Base-by-base conservation (phyloP, 2,329 filamentous ascomycete genomes). In the Colletotrichum tofieldiae region DNA sequence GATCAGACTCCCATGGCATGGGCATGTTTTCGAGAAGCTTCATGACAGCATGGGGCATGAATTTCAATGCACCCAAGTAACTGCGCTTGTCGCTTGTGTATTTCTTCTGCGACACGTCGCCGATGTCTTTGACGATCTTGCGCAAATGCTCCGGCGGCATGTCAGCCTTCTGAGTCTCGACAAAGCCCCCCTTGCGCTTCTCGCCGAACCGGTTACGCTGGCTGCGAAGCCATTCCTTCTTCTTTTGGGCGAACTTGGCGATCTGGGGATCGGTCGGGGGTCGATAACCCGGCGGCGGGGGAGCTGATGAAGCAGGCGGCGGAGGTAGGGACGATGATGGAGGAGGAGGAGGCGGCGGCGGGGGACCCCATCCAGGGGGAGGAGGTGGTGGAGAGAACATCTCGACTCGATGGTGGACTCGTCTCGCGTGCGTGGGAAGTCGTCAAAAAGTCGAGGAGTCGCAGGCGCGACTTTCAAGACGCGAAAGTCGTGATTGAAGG, bases 1-100 rank as follows among this genome's bases (percentile, higher is more conserved):
- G 91, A 35, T 94, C 92, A 69, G 95, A 96, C 85, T 99, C 96
- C 96, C 96, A 99, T 0, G 96, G 96, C 96, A 99, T 99, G 5
- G 96, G 96, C 96, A 99, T 99, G 79, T 99, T 99, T 86, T 99
- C 96, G 68, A 99, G 84, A 32, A 99, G 88, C 86, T 99, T 99
- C 85, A 99, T 85, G 14, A 99, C 96, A 7, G 96, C 96, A 81
- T 99, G 96, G 1, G 96, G 96, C 96, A 99, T 99, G 85, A 98
- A 99, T 85, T 99, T 99, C 75, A 99, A 85, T 43, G 97, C 96
- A 74, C 97, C 97, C 59, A 99, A 89, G 82, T 99, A 99, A 84
- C 95, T 98, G 77, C 96, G 91, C 88, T 99, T 99, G 86, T 99
- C 96, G 80, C 93, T 98, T 76, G 94, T 98, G 86, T 98, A 99